Conservation (phyloP, 75 land plant species). For the Sequoiadendron giganteum region DNA sequence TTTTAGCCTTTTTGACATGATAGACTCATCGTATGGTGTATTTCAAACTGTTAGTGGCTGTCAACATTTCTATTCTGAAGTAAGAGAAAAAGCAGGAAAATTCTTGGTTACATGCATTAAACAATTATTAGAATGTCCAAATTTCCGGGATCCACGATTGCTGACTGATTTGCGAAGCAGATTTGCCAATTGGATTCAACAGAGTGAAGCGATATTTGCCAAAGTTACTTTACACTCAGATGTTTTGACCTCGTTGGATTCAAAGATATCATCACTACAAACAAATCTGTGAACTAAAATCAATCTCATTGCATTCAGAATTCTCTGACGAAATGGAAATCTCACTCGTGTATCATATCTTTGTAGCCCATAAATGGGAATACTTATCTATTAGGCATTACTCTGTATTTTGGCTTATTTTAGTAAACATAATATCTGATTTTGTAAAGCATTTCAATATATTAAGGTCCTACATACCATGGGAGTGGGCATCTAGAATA, state of each 20-base stretch:
- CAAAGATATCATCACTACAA: not conserved
- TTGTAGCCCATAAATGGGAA: not conserved
- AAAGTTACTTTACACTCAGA: not conserved
- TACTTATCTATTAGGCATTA: not conserved
- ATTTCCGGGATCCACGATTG: not conserved
- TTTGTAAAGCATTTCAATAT: not conserved
- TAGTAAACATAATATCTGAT: not conserved
- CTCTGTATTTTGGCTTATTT: not conserved
- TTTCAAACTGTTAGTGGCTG: conserved; percentile 6
- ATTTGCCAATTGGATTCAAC: not conserved
- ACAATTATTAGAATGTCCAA: not conserved
- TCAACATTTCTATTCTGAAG: conserved; percentile 2
- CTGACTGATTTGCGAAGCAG: conserved; percentile 10
- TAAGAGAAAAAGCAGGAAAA: not conserved
- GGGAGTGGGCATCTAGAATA: not conserved
- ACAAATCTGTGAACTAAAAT: not conserved
- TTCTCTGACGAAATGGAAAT: not conserved
- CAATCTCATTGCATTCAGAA: not conserved
- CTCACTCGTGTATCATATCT: not conserved
- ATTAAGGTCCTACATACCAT: not conserved
- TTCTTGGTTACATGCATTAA: conserved; percentile 8
- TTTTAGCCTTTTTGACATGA: not conserved
- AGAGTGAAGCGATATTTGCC: not conserved
- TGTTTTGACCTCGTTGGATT: conserved; percentile 9
- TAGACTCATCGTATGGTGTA: not conserved